Conservation (phyloP, 2,329 filamentous ascomycete species). For the Sporothrix curviconia region DNA sequence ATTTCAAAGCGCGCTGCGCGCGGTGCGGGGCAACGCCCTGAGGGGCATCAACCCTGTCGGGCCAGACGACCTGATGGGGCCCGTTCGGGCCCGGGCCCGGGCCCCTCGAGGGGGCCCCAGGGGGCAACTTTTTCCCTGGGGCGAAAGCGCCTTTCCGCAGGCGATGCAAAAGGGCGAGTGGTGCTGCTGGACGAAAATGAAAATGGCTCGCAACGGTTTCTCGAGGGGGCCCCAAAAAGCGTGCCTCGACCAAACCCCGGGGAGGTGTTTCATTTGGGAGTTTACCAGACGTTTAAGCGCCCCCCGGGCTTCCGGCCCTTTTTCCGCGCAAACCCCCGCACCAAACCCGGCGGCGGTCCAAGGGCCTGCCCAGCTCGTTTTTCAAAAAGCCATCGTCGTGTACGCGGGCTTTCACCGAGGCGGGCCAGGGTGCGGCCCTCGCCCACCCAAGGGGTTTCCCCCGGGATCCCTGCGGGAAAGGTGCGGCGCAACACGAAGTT, state of each 20-base stretch:
- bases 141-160: conserved; percentile 88
- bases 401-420: conserved; percentile 82
- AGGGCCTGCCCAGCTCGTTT: conserved; percentile 89
- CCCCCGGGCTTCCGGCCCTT: conserved; percentile 88
- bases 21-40: conserved; percentile 70
- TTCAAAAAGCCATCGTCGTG: conserved; percentile 95
- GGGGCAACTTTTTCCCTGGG: conserved; percentile 91
- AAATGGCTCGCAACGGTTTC: conserved; percentile 87
- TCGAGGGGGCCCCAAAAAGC: conserved; percentile 96
- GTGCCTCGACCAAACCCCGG: conserved; percentile 93
- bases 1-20: conserved; percentile 79
- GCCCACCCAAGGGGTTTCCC: conserved; percentile 67
- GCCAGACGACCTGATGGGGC: conserved; percentile 94
- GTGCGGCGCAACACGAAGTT: conserved; percentile 68
- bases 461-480: conserved; percentile 50
- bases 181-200: conserved; percentile 99
- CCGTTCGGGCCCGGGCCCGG: conserved; percentile 97
- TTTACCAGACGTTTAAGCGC: conserved; percentile 89
- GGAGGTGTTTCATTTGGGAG: conserved; percentile 92
- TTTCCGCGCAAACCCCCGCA: conserved; percentile 97
- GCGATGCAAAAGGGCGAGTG: conserved; percentile 96
- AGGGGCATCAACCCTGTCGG: conserved; percentile 94
- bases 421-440: conserved; percentile 82
- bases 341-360: conserved; percentile 89
- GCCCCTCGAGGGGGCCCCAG: conserved; percentile 83